phyloP scores from a whole-genome alignment of 176 grass and related monocot species.

The Oryza meyeriana region DNA sequence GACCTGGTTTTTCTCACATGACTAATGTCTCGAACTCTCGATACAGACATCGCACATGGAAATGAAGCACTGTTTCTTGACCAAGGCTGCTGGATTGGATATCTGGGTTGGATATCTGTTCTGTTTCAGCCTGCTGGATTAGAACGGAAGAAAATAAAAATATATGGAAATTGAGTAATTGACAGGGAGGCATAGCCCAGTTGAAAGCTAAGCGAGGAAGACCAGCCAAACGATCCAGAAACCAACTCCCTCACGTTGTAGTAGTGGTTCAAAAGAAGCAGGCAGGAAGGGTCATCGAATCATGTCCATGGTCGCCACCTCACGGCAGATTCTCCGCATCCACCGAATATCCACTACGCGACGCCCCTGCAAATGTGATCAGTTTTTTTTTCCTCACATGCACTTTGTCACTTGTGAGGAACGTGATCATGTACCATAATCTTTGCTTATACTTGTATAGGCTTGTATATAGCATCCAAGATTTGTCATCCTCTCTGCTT shows the following conservation, averaged over 20 bases:
- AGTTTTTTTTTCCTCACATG: neutral
- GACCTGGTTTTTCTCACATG: neutral
- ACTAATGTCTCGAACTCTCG: neutral
- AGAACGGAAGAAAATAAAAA: neutral
- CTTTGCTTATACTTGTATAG: neutral
- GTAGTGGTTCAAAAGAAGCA: neutral
- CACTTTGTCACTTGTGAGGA: neutral
- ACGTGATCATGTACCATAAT: neutral
- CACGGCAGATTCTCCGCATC: constrained; percentile 40
- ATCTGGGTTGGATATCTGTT: neutral
- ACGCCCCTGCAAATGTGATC: neutral
- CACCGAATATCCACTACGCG: constrained; percentile 36
- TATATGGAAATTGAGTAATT: neutral
- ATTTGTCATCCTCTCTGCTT: neutral
- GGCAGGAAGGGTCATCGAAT: neutral
- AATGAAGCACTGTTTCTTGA: neutral
- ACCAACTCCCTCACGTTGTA: neutral
- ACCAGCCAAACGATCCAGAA: neutral
- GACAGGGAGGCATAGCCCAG: neutral
- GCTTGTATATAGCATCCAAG: too few relatives aligned
- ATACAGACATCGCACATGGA: neutral
- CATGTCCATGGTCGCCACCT: neutral
- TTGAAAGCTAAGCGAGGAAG: neutral
- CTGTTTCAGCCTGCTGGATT: neutral
- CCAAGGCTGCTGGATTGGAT: neutral